These are phyloP conservation scores for Buxus sempervirens DNA, from an alignment of 164 flowering plant species.

Conservation along the genomic window DNA sequence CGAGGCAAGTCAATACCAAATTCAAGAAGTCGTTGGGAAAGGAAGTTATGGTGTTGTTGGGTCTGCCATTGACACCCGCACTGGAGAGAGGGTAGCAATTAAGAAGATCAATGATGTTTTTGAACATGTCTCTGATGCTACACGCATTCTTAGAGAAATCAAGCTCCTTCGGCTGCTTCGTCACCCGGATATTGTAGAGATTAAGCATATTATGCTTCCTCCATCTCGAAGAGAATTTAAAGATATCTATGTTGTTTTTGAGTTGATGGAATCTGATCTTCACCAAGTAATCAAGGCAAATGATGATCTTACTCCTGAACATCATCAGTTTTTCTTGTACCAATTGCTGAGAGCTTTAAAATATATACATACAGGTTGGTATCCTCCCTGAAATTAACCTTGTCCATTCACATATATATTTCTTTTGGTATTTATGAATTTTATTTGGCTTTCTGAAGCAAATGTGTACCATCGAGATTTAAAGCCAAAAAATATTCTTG, in stretches of 20 bases:
- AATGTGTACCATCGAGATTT: conserved; percentile 86
- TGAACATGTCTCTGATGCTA: conserved; percentile 88
- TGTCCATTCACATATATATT: background rate
- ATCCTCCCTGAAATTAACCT: background rate
- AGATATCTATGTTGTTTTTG: conserved; percentile 80
- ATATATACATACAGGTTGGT: conserved; percentile 67
- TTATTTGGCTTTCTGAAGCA: conserved; percentile 39
- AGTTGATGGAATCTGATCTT: conserved; percentile 87
- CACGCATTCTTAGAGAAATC: conserved; percentile 73
- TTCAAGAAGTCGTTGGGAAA: conserved; percentile 85
- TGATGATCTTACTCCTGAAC: conserved; percentile 79
- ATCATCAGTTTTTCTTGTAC: conserved; percentile 73
- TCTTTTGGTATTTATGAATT: background rate
- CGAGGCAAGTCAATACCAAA: conserved; percentile 61
- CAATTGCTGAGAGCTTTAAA: conserved; percentile 80
- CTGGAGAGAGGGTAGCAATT: conserved; percentile 76
- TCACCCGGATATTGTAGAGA: conserved; percentile 82
- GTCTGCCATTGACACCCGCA: conserved; percentile 66
- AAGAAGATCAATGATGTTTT: conserved; percentile 83
- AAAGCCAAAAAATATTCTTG: conserved; percentile 85
- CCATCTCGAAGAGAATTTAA: conserved; percentile 76
- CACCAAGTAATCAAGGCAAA: conserved; percentile 86
- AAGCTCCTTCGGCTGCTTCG: conserved; percentile 80
- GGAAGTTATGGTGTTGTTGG: conserved; percentile 82
- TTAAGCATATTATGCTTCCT: conserved; percentile 83